Evolutionary conservation across 306 rosid species (phyloP).

Genomic region (Elaeagnus macrophylla): DNA sequence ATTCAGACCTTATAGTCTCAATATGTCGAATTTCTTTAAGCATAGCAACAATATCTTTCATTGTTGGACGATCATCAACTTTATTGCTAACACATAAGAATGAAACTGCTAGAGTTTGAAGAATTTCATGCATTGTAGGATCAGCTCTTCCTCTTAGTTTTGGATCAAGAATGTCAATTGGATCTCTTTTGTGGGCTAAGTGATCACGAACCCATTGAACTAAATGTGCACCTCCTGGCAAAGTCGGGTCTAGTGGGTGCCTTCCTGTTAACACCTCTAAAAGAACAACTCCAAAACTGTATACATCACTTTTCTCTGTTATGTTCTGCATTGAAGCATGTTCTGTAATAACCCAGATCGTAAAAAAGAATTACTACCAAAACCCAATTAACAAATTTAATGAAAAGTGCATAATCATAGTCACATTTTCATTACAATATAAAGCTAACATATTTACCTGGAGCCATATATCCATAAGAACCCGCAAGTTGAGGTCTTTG

Average conservation of each 20-base stretch:
- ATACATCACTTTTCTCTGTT: conserved; percentile 71
- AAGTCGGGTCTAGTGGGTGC: conserved; percentile 83
- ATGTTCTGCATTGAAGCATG: conserved; percentile 52
- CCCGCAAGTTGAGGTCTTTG: conserved; percentile 54
- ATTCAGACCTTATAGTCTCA: conserved; percentile 32
- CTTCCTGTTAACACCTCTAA: conserved; percentile 80
- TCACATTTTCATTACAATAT: neutral
- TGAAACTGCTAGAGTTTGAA: conserved; percentile 68
- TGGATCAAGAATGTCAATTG: conserved; percentile 51
- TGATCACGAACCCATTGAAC: conserved; percentile 80
- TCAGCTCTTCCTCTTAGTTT: conserved; percentile 58
- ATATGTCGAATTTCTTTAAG: conserved; percentile 53
- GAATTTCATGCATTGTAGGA: conserved; percentile 60
- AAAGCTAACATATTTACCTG: conserved; percentile 36
- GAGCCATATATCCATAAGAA: conserved; percentile 91
- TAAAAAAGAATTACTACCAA: conserved; percentile 9
- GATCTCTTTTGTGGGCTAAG: conserved; percentile 40
- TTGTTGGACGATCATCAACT: conserved; percentile 62
- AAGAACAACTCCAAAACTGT: conserved; percentile 78
- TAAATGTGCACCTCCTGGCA: conserved; percentile 54
- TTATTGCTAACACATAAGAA: conserved; percentile 42
- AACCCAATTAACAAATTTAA: neutral
- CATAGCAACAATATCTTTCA: conserved; percentile 78
- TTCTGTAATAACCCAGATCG: conserved; percentile 31
- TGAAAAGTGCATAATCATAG: neutral